A percentile compares a stretch with the other conserved stretches of the same genome.
Conservation (phyloP, 2,329 filamentous ascomycete species). For the Neopestalotiopsis sp. region DNA sequence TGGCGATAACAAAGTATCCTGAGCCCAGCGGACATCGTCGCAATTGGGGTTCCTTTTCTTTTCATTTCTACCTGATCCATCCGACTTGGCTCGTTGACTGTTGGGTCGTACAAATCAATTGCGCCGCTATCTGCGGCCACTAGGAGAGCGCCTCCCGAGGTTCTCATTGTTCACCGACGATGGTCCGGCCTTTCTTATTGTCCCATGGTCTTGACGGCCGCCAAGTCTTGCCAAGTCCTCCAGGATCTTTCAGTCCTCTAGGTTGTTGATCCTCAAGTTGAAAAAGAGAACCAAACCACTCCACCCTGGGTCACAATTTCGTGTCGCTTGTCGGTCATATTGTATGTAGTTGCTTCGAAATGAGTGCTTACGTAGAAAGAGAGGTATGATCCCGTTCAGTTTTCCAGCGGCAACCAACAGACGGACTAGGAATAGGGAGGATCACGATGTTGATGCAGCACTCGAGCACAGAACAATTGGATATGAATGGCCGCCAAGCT, state of each 20-base stretch:
- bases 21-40: neutral
- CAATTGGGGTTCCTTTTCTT: neutral
- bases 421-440: too few species aligned
- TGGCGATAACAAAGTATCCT: neutral
- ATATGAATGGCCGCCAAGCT: neutral
- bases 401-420: too few species aligned
- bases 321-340: too few species aligned
- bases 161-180: neutral
- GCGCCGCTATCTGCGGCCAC: neutral
- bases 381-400: too few species aligned
- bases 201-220: neutral
- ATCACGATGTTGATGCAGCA: too few species aligned
- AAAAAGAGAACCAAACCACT: too few species aligned
- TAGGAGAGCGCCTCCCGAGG: neutral
- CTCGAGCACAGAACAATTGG: neutral
- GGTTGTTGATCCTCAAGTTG: too few species aligned
- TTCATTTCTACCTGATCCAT: neutral
- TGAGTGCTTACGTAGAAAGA: too few species aligned
- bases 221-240: neutral
- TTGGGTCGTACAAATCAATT: neutral
- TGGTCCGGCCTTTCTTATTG: neutral
- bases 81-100: neutral
- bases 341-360: too few species aligned
- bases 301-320: too few species aligned
- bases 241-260: neutral